A percentile compares a stretch with the other conserved stretches of the same genome.
Conservation (phyloP, 495 filamentous ascomycete species). For the Jackrogersella multiformis region DNA sequence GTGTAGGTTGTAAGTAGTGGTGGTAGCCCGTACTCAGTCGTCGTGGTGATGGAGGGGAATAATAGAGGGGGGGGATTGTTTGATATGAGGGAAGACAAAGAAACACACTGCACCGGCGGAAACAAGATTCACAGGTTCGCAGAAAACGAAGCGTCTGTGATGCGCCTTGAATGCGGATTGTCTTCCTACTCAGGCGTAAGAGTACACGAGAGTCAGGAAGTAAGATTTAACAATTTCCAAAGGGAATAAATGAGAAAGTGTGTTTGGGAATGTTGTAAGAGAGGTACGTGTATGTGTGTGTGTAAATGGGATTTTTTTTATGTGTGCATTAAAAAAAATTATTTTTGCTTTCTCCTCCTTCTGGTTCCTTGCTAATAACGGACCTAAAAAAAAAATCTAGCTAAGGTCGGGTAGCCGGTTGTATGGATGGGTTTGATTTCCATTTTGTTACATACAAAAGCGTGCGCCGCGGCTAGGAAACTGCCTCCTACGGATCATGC, state of each 20-base stretch:
- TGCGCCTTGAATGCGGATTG: conserved; percentile 17
- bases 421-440: conserved; percentile 17
- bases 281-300: conserved; percentile 24
- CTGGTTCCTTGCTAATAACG: conserved; percentile 34
- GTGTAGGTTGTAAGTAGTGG: neutral
- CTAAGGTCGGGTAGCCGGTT: conserved; percentile 37
- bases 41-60: conserved; percentile 34
- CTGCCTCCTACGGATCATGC: conserved; percentile 13
- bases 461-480: conserved; percentile 23
- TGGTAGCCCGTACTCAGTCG: neutral
- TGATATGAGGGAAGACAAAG: conserved; percentile 38
- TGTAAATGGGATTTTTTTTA: conserved; percentile 35
- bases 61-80: conserved; percentile 26
- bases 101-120: conserved; percentile 16
- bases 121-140: conserved; percentile 27
- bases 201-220: conserved; percentile 12
- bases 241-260: conserved; percentile 27
- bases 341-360: conserved; percentile 4
- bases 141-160: conserved; percentile 23
- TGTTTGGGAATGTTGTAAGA: conserved; percentile 31
- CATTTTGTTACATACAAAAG: conserved; percentile 20
- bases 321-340: conserved; percentile 36
- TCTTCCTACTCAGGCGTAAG: conserved; percentile 23
- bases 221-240: conserved; percentile 36
- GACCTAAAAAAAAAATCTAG: conserved; percentile 32